These are phyloP conservation scores for Leccinum cinnamomeum DNA, from an alignment of 1,284 basidiomycete genomes.

Conservation along the genomic window DNA sequence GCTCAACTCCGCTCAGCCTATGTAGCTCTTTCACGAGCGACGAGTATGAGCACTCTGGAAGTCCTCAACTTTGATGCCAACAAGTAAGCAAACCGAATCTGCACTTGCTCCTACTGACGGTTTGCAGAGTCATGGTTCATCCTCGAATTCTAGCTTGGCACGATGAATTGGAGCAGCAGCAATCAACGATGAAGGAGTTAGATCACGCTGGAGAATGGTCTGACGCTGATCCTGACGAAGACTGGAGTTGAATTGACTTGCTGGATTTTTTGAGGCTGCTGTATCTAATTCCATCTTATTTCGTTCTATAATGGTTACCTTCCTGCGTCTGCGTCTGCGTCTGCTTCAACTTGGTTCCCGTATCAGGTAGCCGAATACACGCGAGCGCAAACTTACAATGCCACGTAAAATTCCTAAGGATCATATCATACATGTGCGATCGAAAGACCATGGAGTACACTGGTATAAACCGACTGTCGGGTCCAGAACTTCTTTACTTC, in stretches of 20 bases:
- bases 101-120: background rate
- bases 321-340: background rate
- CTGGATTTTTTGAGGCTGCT: background rate
- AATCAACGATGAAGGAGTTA: slow-evolving; percentile 2
- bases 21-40: slow-evolving; percentile 92
- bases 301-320: background rate
- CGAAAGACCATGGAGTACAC: background rate
- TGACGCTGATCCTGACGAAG: slow-evolving; percentile 26
- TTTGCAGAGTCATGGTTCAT: slow-evolving; percentile 50
- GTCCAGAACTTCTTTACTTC: background rate
- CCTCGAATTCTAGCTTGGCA: slow-evolving; percentile 37
- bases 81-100: slow-evolving; percentile 51
- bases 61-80: slow-evolving; percentile 75
- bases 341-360: background rate
- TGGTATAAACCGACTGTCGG: background rate
- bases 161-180: slow-evolving; percentile 26
- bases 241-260: slow-evolving; percentile 10
- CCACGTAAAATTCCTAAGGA: too few relatives aligned
- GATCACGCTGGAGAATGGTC: slow-evolving; percentile 15
- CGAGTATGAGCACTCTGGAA: slow-evolving; percentile 79
- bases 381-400: too few relatives aligned
- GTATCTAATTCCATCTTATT: background rate
- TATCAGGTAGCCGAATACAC: too few relatives aligned
- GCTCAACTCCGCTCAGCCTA: slow-evolving; percentile 60
- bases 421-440: background rate